Conservation (phyloP, 2,329 filamentous ascomycete genomes). For the Metarhizium sp. region DNA sequence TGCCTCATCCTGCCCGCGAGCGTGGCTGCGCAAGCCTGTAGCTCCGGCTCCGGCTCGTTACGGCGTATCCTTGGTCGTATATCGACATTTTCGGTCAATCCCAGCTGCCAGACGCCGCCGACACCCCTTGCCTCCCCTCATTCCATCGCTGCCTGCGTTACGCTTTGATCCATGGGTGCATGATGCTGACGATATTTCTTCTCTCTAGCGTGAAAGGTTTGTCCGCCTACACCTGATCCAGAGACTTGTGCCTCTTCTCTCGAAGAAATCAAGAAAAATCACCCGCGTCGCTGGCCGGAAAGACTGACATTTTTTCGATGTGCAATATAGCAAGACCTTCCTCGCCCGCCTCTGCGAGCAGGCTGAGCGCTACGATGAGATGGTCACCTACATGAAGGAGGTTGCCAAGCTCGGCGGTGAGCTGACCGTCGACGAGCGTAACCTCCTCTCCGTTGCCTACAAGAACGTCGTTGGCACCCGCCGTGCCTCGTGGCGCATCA, state of each 20-base stretch:
- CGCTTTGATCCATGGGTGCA: constrained; percentile 2
- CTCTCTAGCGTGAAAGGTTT: constrained; percentile 60
- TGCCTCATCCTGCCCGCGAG: neutral
- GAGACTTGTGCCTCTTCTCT: constrained; percentile 10
- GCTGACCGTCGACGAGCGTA: constrained; percentile 93
- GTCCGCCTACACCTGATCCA: constrained; percentile 16
- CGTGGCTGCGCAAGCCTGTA: neutral
- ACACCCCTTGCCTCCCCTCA: constrained; percentile 1
- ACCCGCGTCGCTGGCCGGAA: constrained; percentile 11
- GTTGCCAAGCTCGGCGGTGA: constrained; percentile 80
- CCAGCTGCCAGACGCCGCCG: neutral
- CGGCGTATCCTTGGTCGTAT: neutral
- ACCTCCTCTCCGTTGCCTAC: constrained; percentile 97
- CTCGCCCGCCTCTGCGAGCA: constrained; percentile 99
- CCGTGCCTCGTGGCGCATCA: constrained; percentile 98
- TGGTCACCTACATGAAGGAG: constrained; percentile 99
- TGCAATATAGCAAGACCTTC: constrained; percentile 81
- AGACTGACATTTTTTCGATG: constrained; percentile 15
- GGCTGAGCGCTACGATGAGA: constrained; percentile 99
- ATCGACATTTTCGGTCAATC: neutral
- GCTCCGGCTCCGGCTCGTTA: neutral
- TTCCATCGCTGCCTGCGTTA: constrained; percentile 5
- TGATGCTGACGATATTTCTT: constrained; percentile 26
- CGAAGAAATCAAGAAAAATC: neutral
- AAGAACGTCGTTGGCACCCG: constrained; percentile 99